Evolutionary conservation across 192 early-diverging fungal species (phyloP), one percentile per base, ranked within the genome.

Genomic region (Linnemannia exigua): DNA sequence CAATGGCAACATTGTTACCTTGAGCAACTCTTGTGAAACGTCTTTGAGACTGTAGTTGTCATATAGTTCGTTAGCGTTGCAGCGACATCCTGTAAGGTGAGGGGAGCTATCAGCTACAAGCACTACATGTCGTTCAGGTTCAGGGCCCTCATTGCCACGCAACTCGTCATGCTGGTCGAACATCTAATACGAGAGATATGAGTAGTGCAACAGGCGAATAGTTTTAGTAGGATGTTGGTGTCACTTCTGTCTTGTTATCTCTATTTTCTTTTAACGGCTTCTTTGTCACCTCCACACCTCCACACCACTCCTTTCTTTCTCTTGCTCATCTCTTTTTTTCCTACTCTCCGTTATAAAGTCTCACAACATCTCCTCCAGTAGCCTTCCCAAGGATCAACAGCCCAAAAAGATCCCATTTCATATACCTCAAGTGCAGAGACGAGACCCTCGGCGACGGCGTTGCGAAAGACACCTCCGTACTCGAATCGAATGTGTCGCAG

Each of bases 371-470:
- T n/a, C n/a, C n/a, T n/a, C n/a, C n/a, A n/a, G n/a, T n/a, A n/a
- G n/a, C n/a, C n/a, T n/a, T 25, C 50, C 12, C n/a, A 72, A n/a
- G 20, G 19, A 6, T 35, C 20, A 16, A 28, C 51, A 1, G 16
- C 20, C 20, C 17, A 5, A 33, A n/a, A 19, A 5, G 33, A 14
- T 37, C 31, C 52, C 28, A 28, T 4, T 16, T 2, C 28, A 63
- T 31, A 25, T 46, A 92, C 91, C 87, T 94, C 93, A 37, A 94
- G 75, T 12, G 92, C 93, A 25, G 89, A 91, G 22, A 92, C 92
- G 22, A 94, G 80, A 15, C 93, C 93, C 67, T 94, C 93, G 20
- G 87, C 86, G 16, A 93, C 90, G 15, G 93, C 93, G 83, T 94
- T 92, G 8, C 88, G 76, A 25, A 92, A 76, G 33, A 92, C 91